Conservation (phyloP, 805 yeast genomes). For the Barnettozyma siamensis region DNA sequence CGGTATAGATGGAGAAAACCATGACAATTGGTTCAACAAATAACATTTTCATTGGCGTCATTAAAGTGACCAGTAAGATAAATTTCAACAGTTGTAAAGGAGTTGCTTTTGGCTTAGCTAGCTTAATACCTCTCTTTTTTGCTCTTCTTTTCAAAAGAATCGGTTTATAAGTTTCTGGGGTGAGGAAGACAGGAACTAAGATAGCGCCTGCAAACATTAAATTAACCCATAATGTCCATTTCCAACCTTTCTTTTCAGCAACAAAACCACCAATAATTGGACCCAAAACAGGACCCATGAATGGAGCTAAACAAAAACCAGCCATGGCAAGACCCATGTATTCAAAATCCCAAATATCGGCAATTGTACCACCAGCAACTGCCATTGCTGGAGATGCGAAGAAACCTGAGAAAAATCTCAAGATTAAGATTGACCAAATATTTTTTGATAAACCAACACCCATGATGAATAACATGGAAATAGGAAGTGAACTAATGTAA, state of each 20-base stretch:
- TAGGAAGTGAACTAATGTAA: constrained; percentile 53
- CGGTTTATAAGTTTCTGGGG: constrained; percentile 73
- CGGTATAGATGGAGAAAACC: constrained; percentile 61
- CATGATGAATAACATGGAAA: constrained; percentile 67
- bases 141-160: constrained; percentile 58
- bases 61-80: constrained; percentile 44
- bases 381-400: constrained; percentile 80
- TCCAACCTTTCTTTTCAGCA: constrained; percentile 54
- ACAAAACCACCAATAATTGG: constrained; percentile 74
- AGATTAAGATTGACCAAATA: constrained; percentile 55
- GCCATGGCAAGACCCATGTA: constrained; percentile 71
- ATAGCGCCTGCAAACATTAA: constrained; percentile 58
- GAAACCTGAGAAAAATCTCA: constrained; percentile 70
- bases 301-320: constrained; percentile 72
- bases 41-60: constrained; percentile 65
- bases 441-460: constrained; percentile 64
- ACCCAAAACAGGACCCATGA: constrained; percentile 74
- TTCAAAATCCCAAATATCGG: constrained; percentile 67
- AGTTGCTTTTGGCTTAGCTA: constrained; percentile 34
- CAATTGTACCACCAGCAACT: constrained; percentile 77
- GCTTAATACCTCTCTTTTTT: constrained; percentile 47
- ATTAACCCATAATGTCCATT: constrained; percentile 69
- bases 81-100: constrained; percentile 35
- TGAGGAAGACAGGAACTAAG: constrained; percentile 39
- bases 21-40: constrained; percentile 69